Evolutionary conservation across 768 basidiomycete species (phyloP).

Genomic region (Leccinum rimulosum): DNA sequence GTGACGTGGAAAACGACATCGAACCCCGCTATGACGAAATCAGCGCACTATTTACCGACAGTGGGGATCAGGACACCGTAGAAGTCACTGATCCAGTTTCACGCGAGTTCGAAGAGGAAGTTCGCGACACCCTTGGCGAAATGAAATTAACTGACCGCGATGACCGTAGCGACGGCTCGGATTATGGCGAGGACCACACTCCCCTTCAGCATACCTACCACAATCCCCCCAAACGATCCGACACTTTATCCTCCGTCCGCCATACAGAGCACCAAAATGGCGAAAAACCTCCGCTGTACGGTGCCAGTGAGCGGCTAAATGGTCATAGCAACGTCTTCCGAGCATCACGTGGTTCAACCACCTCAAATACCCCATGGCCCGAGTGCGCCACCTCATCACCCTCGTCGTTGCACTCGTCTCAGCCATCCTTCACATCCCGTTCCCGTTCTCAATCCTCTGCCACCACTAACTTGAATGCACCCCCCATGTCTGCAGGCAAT

Average conservation of each 20-base stretch:
- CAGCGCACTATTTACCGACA: constrained; percentile 45
- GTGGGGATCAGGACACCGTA: constrained; percentile 36
- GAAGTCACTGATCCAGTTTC: constrained; percentile 29
- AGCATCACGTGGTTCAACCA: constrained; percentile 31
- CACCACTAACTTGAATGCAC: constrained; percentile 51
- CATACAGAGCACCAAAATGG: constrained; percentile 31
- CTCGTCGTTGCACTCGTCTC: constrained; percentile 48
- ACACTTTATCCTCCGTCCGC: constrained; percentile 43
- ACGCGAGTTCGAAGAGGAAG: constrained; percentile 40
- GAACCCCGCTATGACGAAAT: constrained; percentile 60
- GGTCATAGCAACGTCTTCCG: constrained; percentile 19
- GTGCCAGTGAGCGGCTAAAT: constrained; percentile 26
- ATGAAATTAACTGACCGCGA: constrained; percentile 47
- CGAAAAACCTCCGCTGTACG: constrained; percentile 31
- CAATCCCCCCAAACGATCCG: constrained; percentile 44
- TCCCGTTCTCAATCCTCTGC: constrained; percentile 60
- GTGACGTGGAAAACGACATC: constrained; percentile 73
- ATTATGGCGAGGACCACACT: constrained; percentile 54
- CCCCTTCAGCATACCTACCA: constrained; percentile 37
- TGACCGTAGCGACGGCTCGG: constrained; percentile 60
- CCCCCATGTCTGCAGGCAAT: constrained; percentile 73
- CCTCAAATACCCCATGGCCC: constrained; percentile 28
- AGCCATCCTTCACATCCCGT: constrained; percentile 51
- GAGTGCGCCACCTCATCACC: constrained; percentile 40
- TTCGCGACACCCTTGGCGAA: constrained; percentile 49